Conservation (phyloP, 2,329 filamentous ascomycete genomes). For the Alternaria panax region DNA sequence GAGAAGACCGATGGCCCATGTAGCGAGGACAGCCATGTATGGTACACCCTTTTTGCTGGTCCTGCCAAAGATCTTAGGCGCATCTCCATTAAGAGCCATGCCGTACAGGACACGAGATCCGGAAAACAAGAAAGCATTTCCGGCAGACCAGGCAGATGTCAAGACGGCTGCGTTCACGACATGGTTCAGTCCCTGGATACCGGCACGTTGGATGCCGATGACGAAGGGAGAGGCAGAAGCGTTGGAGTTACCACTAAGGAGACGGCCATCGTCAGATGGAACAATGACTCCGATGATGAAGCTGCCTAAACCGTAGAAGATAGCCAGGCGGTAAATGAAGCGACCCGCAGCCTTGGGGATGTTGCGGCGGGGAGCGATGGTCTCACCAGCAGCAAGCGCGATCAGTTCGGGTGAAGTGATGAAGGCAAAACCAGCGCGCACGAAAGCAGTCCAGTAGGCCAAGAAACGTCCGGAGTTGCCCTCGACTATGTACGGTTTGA, state of each 20-base stretch:
- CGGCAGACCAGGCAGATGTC: constrained; percentile 74
- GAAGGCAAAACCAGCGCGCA: constrained; percentile 58
- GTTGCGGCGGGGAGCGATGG: constrained; percentile 45
- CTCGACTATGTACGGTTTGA: constrained; percentile 56
- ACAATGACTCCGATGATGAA: constrained; percentile 68
- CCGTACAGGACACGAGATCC: constrained; percentile 61
- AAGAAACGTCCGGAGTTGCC: constrained; percentile 68
- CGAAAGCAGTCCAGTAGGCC: constrained; percentile 63
- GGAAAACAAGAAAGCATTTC: constrained; percentile 70
- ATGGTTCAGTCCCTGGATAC: constrained; percentile 71
- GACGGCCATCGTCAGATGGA: constrained; percentile 59
- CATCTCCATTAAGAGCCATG: constrained; percentile 59
- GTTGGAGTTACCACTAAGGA: constrained; percentile 49
- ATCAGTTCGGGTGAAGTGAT: constrained; percentile 51
- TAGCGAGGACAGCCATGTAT: constrained; percentile 48
- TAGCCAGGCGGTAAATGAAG: constrained; percentile 62
- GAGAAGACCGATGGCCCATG: constrained; percentile 54
- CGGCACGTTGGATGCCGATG: constrained; percentile 73
- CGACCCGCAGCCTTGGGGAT: constrained; percentile 63
- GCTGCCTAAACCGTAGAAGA: constrained; percentile 63
- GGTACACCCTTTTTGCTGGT: constrained; percentile 56
- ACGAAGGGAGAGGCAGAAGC: constrained; percentile 57
- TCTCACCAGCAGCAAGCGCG: constrained; percentile 45
- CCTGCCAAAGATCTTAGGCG: constrained; percentile 59
- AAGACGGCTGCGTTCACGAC: constrained; percentile 80